phyloP scores from a whole-genome alignment of 2,329 filamentous ascomycete genomes.

The Hysterium pulicare region DNA sequence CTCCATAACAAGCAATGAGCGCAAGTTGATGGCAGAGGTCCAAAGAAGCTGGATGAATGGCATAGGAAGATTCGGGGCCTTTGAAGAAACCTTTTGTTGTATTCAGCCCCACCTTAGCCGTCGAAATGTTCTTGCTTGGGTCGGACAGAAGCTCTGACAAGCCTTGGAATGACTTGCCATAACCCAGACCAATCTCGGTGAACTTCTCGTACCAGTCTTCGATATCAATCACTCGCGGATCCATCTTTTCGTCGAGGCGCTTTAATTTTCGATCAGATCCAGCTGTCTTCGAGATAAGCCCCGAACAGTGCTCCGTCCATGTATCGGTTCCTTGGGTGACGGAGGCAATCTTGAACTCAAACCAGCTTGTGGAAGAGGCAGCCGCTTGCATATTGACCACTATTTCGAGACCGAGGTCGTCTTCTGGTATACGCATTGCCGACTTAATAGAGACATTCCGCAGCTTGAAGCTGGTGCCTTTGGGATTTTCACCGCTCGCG shows the following conservation, averaged over 20 bases:
- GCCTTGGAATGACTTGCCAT: conserved; percentile 18
- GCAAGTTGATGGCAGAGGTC: conserved; percentile 29
- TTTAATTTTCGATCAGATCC: too few species aligned
- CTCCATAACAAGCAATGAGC: conserved; percentile 15
- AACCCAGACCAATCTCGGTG: conserved; percentile 15
- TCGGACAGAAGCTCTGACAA: conserved; percentile 9
- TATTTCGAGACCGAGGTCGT: conserved; percentile 17
- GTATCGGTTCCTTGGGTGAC: conserved; percentile 5
- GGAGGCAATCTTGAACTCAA: conserved; percentile 18
- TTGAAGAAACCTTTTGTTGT: conserved; percentile 8
- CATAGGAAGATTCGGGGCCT: conserved; percentile 24
- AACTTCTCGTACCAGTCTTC: conserved; percentile 21
- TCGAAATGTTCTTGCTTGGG: conserved; percentile 3
- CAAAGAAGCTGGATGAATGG: conserved; percentile 31
- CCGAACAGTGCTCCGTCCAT: conserved; percentile 25
- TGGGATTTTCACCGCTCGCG: too few species aligned
- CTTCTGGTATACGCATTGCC: conserved; percentile 17
- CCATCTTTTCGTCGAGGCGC: not conserved
- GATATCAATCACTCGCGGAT: conserved; percentile 3
- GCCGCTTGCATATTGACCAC: conserved; percentile 12
- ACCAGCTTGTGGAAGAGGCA: conserved; percentile 12
- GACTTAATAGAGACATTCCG: conserved; percentile 21
- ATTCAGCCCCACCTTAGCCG: conserved; percentile 14
- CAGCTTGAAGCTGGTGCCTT: conserved; percentile 7
- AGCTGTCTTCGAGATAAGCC: conserved; percentile 15